phyloP scores from a whole-genome alignment of 2,329 filamentous ascomycete species.

The Ampelomyces quisqualis region DNA sequence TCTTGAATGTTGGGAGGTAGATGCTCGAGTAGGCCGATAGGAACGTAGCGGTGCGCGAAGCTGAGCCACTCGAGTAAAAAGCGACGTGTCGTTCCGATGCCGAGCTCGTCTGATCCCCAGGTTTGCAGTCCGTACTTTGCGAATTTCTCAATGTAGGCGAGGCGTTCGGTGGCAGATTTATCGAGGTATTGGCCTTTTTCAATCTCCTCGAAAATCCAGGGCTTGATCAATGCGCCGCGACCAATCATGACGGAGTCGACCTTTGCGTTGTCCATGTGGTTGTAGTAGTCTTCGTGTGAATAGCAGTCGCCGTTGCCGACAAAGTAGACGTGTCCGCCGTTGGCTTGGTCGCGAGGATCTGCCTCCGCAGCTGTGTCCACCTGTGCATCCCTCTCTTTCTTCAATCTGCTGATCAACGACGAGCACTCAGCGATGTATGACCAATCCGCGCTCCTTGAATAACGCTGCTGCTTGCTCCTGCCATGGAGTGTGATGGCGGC shows the following conservation, averaged over 20 bases:
- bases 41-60: conserved; percentile 89
- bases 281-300: conserved; percentile 84
- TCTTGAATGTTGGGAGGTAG: conserved; percentile 88
- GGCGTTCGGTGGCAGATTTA: conserved; percentile 85
- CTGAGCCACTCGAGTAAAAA: conserved; percentile 96
- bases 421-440: conserved; percentile 89
- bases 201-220: conserved; percentile 98
- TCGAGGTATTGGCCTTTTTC: conserved; percentile 88
- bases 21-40: conserved; percentile 82
- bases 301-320: conserved; percentile 96
- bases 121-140: conserved; percentile 85
- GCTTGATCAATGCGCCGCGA: conserved; percentile 94
- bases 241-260: conserved; percentile 97
- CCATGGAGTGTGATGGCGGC: conserved; percentile 96
- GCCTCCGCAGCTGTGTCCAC: conserved; percentile 77
- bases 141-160: conserved; percentile 85
- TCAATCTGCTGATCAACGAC: conserved; percentile 77
- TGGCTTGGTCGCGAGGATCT: conserved; percentile 71
- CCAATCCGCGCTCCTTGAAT: conserved; percentile 93
- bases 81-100: conserved; percentile 82
- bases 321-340: conserved; percentile 76
- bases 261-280: conserved; percentile 71
- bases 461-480: conserved; percentile 88
- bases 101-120: conserved; percentile 95
- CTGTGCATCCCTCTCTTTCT: conserved; percentile 64